phyloP scores from a whole-genome alignment of 2,329 filamentous ascomycete species.

The Dactylellina sp. region DNA sequence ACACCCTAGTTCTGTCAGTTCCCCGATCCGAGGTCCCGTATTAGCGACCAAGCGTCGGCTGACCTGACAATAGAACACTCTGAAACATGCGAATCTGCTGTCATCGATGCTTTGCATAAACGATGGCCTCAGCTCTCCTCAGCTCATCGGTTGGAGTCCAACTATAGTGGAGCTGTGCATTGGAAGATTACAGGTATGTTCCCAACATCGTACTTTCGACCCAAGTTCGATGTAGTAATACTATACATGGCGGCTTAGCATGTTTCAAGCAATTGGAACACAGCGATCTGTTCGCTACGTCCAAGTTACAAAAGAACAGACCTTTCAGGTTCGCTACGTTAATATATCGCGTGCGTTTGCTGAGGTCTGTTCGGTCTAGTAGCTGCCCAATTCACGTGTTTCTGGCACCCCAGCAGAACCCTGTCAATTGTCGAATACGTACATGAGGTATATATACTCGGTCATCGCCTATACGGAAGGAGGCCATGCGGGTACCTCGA shows the following conservation, averaged over 20 bases:
- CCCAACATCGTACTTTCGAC: background rate
- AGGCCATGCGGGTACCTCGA: conserved; percentile 29
- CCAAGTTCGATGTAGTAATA: background rate
- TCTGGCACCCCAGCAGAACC: background rate
- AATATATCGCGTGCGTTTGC: background rate
- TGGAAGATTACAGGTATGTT: background rate
- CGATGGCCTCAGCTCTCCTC: conserved; percentile 27
- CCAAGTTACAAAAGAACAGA: background rate
- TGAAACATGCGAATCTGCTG: conserved; percentile 41
- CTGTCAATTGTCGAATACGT: conserved; percentile 13
- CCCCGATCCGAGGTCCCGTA: background rate
- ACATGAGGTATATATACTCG: conserved; percentile 50
- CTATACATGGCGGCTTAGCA: background rate
- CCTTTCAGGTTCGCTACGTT: background rate
- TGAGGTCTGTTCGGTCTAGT: conserved; percentile 10
- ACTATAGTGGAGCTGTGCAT: conserved; percentile 23
- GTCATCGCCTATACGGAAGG: conserved; percentile 34
- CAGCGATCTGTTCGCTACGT: too few species aligned
- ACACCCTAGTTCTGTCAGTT: conserved; percentile 11
- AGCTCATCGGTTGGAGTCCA: conserved; percentile 8
- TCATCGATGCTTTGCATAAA: conserved; percentile 35
- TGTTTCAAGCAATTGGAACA: conserved; percentile 7
- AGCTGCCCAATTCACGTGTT: conserved; percentile 39
- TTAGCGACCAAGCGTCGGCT: background rate
- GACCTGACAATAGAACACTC: background rate